Conservation (phyloP, 2,329 filamentous ascomycete species). For the Helminthosporium solani region DNA sequence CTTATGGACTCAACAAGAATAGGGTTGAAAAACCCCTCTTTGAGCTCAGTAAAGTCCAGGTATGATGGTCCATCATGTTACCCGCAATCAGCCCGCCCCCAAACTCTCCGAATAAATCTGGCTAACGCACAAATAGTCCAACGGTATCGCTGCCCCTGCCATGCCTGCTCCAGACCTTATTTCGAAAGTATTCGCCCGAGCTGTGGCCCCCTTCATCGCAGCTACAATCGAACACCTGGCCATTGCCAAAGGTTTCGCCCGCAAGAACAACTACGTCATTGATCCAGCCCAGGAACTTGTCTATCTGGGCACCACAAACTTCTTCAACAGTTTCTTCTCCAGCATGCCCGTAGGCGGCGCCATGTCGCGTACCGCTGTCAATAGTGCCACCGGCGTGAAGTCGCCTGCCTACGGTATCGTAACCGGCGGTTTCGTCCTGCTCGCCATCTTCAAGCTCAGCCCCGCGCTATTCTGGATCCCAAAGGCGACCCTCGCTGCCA, state of each 20-base stretch:
- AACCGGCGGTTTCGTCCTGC: conserved; percentile 61
- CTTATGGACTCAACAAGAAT: conserved; percentile 61
- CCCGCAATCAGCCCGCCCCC: neutral
- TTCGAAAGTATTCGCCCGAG: conserved; percentile 54
- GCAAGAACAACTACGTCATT: conserved; percentile 62
- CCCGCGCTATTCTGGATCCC: conserved; percentile 68
- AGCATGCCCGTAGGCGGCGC: conserved; percentile 66
- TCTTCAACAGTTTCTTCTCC: conserved; percentile 66
- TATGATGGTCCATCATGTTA: neutral
- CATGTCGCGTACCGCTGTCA: conserved; percentile 68
- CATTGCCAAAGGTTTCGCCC: conserved; percentile 63
- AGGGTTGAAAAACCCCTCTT: conserved; percentile 54
- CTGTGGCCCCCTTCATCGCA: conserved; percentile 63
- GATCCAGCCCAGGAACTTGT: conserved; percentile 67
- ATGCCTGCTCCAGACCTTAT: conserved; percentile 53
- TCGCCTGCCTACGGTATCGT: conserved; percentile 62
- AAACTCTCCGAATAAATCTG: neutral
- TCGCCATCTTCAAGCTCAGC: conserved; percentile 63
- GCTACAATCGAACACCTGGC: conserved; percentile 64
- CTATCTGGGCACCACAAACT: conserved; percentile 63
- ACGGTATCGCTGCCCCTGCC: conserved; percentile 55
- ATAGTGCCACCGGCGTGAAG: conserved; percentile 63
- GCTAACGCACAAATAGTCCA: conserved; percentile 32
- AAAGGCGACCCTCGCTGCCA: conserved; percentile 63
- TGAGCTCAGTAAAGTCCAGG: conserved; percentile 57